phyloP scores from a whole-genome alignment of 306 rosid genomes.

The Cucumis melo region DNA sequence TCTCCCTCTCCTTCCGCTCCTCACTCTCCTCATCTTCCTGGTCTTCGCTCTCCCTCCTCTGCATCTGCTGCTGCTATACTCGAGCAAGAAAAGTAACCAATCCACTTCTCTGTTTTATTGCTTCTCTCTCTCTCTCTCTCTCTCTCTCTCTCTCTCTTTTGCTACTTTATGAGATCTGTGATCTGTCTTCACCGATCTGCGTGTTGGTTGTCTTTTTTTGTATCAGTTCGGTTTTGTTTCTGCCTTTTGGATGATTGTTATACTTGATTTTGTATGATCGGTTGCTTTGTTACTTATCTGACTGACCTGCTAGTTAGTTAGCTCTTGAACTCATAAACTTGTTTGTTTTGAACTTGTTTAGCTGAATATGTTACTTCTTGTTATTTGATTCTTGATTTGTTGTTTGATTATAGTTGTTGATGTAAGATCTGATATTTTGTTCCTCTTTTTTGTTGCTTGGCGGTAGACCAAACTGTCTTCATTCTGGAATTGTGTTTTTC shows the following conservation, averaged over 20 bases:
- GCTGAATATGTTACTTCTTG: background rate
- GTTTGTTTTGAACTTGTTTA: background rate
- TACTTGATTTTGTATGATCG: background rate
- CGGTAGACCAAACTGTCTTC: background rate
- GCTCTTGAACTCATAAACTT: background rate
- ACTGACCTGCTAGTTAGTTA: background rate
- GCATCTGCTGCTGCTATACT: slow-evolving; percentile 41
- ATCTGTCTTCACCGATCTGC: background rate
- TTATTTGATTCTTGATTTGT: background rate
- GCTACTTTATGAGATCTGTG: background rate
- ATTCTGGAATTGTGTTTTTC: background rate
- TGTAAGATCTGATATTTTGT: background rate
- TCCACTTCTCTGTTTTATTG: background rate
- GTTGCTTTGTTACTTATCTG: background rate
- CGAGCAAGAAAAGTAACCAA: slow-evolving; percentile 67
- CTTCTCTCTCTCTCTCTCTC: background rate
- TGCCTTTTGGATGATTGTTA: background rate
- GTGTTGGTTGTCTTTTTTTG: background rate
- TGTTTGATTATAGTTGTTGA: background rate
- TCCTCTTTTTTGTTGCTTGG: background rate
- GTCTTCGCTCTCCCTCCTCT: slow-evolving; percentile 70
- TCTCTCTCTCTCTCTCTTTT: background rate
- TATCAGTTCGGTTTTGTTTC: background rate
- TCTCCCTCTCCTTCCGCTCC: slow-evolving; percentile 83
- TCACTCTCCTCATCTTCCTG: slow-evolving; percentile 47